Percentiles rank a stretch among this genome's conserved stretches.
Evolutionary conservation across 371 early-diverging fungal genomes (phyloP).

Genomic region (Mycotypha africana): DNA sequence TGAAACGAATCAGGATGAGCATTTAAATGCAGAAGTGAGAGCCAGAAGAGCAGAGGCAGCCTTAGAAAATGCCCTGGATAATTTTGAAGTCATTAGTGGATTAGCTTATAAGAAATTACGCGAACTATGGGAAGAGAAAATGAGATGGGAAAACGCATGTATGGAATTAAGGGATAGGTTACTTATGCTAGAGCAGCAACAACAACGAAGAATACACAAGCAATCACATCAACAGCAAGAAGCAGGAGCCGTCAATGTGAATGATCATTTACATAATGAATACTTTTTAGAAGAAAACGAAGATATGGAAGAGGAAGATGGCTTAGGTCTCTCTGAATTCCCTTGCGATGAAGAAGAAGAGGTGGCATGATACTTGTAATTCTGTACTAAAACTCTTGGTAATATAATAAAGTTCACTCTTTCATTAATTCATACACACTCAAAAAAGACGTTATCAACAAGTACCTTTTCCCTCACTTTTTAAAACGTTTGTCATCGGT

Average conservation of each 20-base stretch:
- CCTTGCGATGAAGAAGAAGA: slow-evolving; percentile 13
- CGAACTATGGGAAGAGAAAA: slow-evolving; percentile 50
- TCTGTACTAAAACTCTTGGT: too few species aligned
- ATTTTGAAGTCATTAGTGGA: slow-evolving; percentile 52
- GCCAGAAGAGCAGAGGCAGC: slow-evolving; percentile 36
- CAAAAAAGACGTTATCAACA: too few species aligned
- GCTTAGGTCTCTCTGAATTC: slow-evolving; percentile 20
- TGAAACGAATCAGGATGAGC: slow-evolving; percentile 26
- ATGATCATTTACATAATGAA: too few species aligned
- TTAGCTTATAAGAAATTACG: slow-evolving; percentile 54
- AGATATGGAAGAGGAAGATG: slow-evolving; percentile 11
- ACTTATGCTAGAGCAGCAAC: slow-evolving; percentile 16
- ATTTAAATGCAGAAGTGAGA: slow-evolving; percentile 18
- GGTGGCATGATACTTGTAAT: too few species aligned
- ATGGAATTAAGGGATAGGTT: slow-evolving; percentile 30
- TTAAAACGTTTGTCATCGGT: too few species aligned
- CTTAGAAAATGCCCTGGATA: slow-evolving; percentile 49
- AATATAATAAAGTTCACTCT: too few species aligned
- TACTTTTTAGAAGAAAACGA: slow-evolving; percentile 8
- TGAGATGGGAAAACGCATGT: slow-evolving; percentile 41
- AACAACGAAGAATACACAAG: too few species aligned
- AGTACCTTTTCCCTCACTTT: too few species aligned
- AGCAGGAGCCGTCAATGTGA: too few species aligned
- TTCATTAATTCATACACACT: too few species aligned
- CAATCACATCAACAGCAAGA: too few species aligned